Conservation (phyloP, 257 asterid species). For the Nicotiana undulata region DNA sequence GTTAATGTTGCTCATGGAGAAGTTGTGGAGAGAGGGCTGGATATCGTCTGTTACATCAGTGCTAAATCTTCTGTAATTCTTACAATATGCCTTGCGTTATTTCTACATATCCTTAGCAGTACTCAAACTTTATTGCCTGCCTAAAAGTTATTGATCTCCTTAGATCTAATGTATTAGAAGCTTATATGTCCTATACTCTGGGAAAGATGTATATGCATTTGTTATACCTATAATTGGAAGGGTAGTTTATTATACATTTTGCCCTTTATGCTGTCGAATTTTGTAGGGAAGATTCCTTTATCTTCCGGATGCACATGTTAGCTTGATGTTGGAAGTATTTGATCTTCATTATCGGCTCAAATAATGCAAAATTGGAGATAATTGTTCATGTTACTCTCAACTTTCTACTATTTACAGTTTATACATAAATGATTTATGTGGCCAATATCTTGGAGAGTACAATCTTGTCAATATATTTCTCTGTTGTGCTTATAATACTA, state of each 20-base stretch:
- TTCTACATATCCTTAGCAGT: conserved; percentile 56
- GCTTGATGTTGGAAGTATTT: background rate
- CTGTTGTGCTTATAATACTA: background rate
- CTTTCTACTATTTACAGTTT: background rate
- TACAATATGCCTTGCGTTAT: conserved; percentile 59
- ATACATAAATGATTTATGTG: background rate
- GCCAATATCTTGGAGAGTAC: background rate
- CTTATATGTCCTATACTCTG: background rate
- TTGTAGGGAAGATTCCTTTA: background rate
- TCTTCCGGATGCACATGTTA: background rate
- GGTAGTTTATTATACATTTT: background rate
- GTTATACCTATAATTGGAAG: background rate
- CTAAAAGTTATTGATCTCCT: conserved; percentile 13
- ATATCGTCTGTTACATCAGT: conserved; percentile 66
- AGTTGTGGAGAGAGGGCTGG: conserved; percentile 61
- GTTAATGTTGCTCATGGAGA: conserved; percentile 54
- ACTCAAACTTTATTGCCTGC: conserved; percentile 58
- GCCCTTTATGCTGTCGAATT: background rate
- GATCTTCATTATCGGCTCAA: background rate
- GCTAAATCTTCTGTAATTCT: conserved; percentile 75
- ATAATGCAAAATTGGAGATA: background rate
- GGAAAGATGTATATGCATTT: background rate
- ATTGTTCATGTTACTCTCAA: background rate
- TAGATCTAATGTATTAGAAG: background rate
- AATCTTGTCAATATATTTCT: background rate